These are phyloP conservation scores for Coprinellus micaceus DNA, from an alignment of 768 basidiomycete genomes.

Conservation along the genomic window DNA sequence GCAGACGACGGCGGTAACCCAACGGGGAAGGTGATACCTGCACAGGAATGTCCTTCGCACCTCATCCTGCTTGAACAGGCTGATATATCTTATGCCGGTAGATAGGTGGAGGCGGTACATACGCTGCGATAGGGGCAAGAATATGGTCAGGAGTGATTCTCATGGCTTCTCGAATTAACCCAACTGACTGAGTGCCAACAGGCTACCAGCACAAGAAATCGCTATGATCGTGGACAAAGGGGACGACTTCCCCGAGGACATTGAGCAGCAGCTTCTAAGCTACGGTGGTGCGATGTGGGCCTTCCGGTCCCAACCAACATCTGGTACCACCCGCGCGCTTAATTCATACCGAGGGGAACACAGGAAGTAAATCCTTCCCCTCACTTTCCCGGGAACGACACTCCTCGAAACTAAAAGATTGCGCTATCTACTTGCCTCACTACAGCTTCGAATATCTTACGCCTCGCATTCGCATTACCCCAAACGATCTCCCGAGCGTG, in stretches of 20 bases:
- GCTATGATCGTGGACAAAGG: conserved; percentile 88
- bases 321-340: conserved; percentile 65
- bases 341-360: conserved; percentile 73
- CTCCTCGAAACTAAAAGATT: background rate
- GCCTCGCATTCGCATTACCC: conserved; percentile 65
- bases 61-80: background rate
- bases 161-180: background rate
- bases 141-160: conserved; percentile 53
- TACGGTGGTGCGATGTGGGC: conserved; percentile 79
- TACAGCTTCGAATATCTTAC: conserved; percentile 76
- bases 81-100: conserved; percentile 23
- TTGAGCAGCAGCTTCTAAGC: conserved; percentile 50
- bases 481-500: conserved; percentile 59
- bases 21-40: conserved; percentile 39
- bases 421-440: conserved; percentile 1
- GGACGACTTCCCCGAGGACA: conserved; percentile 61
- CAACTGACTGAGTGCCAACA: conserved; percentile 19
- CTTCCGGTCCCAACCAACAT: conserved; percentile 56
- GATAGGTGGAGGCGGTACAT: conserved; percentile 90
- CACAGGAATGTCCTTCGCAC: conserved; percentile 42
- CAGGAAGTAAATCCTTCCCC: conserved; percentile 48
- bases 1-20: conserved; percentile 52
- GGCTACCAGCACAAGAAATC: conserved; percentile 60
- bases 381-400: background rate
- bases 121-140: conserved; percentile 75